Evolutionary conservation across 2,329 filamentous ascomycete species (phyloP), one percentile per base, ranked within the genome.

Genomic region (Talaromyces funiculosus): DNA sequence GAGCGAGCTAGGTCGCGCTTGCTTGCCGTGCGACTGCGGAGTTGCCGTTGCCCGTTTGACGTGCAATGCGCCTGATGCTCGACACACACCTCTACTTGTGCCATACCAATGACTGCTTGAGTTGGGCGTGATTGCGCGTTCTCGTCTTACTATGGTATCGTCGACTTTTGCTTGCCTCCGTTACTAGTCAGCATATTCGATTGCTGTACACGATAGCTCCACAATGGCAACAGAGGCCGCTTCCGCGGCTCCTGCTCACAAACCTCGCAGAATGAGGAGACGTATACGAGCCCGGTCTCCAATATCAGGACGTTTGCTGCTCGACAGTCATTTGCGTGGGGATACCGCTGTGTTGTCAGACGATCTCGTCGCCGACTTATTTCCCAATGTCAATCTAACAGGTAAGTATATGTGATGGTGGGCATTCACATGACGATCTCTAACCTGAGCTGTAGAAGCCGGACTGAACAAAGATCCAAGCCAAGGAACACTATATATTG

Each of bases 301-400:
- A 45, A 82, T 96, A 61, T 83, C 90, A 61, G 92, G 91, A 60
- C 86, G 89, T 61, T 81, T 97, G 55, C 83, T 95, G 38, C 84
- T 97, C 60, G 92, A 96, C 74, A 89, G 92, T 71, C 88, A 89
- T 73, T 82, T 96, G 68, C 90, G 88, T 75, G 90, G 90, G 57
- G 90, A 96, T 71, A 83, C 92, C 63, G 94, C 92, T 64, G 84
- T 94, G 65, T 76, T 97, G 57, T 96, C 93, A 12, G 88, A 91
- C 68, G 91, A 96, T 73, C 81, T 99, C 56, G 91, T 92, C 69
- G 80, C 83, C 51, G 89, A 95, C 70, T 82, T 97, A 56, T 95
- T 76, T 86, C 90, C 64, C 78, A 85, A 67, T 69, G 82, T 67
- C 75, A 76, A 66, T 68, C 79, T 70, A 73, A 83, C 86, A 72